phyloP scores from a whole-genome alignment of 345 rosid species.

The Conringia planisiliqua region DNA sequence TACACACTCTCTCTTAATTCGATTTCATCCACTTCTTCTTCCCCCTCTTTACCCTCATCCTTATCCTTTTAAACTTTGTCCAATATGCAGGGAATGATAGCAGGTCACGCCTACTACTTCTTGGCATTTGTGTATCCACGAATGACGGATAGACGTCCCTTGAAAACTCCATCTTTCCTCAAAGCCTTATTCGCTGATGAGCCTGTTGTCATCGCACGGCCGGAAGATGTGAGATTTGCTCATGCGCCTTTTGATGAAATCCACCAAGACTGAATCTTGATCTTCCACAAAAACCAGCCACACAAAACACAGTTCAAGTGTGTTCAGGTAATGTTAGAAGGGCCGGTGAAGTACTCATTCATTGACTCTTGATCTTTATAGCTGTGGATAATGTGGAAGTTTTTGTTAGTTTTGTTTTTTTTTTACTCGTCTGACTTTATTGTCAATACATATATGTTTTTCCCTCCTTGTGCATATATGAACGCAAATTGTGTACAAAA shows the following conservation, averaged over 20 bases:
- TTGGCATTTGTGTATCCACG: conserved; percentile 89
- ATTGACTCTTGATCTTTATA: background rate
- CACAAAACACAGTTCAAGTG: background rate
- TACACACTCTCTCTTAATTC: conserved; percentile 23
- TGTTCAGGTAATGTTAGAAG: background rate
- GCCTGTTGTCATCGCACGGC: conserved; percentile 66
- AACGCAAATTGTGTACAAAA: conserved; percentile 9
- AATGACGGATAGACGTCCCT: conserved; percentile 79
- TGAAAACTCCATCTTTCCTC: conserved; percentile 75
- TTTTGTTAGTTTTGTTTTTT: background rate
- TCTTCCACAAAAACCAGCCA: background rate
- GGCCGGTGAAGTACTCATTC: background rate
- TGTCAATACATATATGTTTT: background rate
- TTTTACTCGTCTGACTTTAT: background rate
- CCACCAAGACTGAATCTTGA: conserved; percentile 51
- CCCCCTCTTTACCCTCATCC: background rate
- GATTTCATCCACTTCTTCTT: background rate
- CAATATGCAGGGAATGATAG: conserved; percentile 84
- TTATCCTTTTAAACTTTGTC: background rate
- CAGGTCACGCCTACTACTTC: conserved; percentile 98
- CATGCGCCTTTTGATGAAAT: conserved; percentile 65
- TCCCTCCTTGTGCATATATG: conserved; percentile 24
- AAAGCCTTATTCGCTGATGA: conserved; percentile 86
- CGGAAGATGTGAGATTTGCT: conserved; percentile 77
- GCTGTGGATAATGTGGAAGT: conserved; percentile 13